Conservation (phyloP, 345 rosid species). For the Atalantia buxifolia region DNA sequence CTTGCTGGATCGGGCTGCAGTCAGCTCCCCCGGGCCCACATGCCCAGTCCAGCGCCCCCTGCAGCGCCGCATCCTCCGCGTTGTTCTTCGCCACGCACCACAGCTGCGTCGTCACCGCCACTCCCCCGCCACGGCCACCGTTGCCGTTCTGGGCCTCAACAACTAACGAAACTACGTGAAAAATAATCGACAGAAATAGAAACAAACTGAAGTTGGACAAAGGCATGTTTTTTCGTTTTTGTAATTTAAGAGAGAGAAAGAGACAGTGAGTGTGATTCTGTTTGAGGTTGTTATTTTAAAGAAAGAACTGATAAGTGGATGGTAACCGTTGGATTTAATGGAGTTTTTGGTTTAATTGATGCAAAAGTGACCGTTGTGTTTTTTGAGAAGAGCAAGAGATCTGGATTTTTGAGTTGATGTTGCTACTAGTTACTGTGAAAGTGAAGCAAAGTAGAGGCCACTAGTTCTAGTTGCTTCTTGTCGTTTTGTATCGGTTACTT, state of each 20-base stretch:
- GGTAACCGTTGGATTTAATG: background rate
- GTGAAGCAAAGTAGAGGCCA: background rate
- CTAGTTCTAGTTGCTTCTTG: background rate
- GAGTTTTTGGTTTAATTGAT: background rate
- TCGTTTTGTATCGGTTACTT: conserved; percentile 2
- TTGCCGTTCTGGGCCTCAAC: conserved; percentile 20
- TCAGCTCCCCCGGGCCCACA: conserved; percentile 69
- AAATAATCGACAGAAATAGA: conserved; percentile 5
- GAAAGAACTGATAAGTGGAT: background rate
- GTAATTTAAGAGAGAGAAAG: background rate
- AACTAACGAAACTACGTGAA: background rate
- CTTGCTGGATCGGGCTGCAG: conserved; percentile 59
- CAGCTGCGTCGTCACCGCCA: conserved; percentile 41
- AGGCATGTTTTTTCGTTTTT: background rate
- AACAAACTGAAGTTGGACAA: conserved; percentile 8
- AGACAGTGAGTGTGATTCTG: background rate
- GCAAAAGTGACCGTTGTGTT: conserved; percentile 18
- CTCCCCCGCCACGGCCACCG: conserved; percentile 16
- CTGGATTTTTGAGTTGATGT: background rate
- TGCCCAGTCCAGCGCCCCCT: conserved; percentile 75
- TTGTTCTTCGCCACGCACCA: conserved; percentile 96
- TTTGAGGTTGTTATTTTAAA: background rate
- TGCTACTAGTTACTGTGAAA: background rate
- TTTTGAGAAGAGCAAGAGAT: conserved; percentile 1
- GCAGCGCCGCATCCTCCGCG: conserved; percentile 67